phyloP scores from a whole-genome alignment of 2,329 filamentous ascomycete species.

The Stemphylium vesicarium region DNA sequence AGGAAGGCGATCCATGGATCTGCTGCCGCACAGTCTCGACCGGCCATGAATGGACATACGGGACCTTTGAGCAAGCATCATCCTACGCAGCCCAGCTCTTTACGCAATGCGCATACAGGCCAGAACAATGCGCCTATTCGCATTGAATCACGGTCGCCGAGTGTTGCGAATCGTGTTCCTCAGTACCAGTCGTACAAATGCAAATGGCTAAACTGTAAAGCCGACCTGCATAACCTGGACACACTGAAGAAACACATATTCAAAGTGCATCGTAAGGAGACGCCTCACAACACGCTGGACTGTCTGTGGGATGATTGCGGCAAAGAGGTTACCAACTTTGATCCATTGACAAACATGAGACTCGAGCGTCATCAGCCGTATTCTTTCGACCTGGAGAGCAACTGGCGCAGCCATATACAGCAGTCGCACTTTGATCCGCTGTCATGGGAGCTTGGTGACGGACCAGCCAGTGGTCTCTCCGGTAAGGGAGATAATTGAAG shows the following conservation, averaged over 20 bases:
- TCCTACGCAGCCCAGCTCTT: slow-evolving; percentile 32
- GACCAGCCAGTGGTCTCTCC: slow-evolving; percentile 60
- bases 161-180: slow-evolving; percentile 32
- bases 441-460: slow-evolving; percentile 66
- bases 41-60: slow-evolving; percentile 31
- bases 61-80: slow-evolving; percentile 12
- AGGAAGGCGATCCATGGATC: slow-evolving; percentile 56
- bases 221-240: slow-evolving; percentile 67
- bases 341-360: slow-evolving; percentile 30
- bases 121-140: slow-evolving; percentile 24
- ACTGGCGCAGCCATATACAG: slow-evolving; percentile 61
- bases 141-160: slow-evolving; percentile 43
- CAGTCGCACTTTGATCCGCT: slow-evolving; percentile 59
- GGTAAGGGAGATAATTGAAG: slow-evolving; percentile 56
- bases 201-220: slow-evolving; percentile 62
- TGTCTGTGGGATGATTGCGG: slow-evolving; percentile 57
- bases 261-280: slow-evolving; percentile 59
- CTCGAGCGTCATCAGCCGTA: slow-evolving; percentile 29
- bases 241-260: slow-evolving; percentile 65
- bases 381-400: slow-evolving; percentile 48
- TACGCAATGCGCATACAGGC: slow-evolving; percentile 31
- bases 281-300: slow-evolving; percentile 44
- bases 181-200: slow-evolving; percentile 61
- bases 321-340: slow-evolving; percentile 29
- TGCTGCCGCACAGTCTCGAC: slow-evolving; percentile 28